Base-by-base conservation (phyloP, 148 eudicot genomes). In the Pouteria glomerata region DNA sequence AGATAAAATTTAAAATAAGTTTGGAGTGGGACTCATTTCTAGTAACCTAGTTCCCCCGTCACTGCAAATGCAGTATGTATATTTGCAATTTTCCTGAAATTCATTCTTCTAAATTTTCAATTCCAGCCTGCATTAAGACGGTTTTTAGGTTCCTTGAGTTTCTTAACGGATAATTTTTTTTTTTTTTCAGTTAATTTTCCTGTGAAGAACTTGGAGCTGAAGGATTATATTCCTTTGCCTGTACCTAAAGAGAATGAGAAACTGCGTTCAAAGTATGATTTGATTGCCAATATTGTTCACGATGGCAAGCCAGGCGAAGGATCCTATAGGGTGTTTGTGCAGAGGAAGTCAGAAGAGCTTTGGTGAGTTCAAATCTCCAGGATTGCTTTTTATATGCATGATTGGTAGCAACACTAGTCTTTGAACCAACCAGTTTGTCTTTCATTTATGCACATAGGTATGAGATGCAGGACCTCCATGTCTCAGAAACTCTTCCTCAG, bases 241-340 rank as follows among this genome's bases (percentile, higher is more conserved):
- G 73, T 84, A 10, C 92, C 88, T 42, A 82, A 83, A 55, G 81
- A 82, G 42, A 84, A 81, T 10, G 83, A 85, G 75, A 96, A 74
- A 72, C 39, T 87, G 84, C 85, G 96, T 24, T 84, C 99, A 4
- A 96, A 96, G 79, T 96, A 90, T 68, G 97, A 96, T 68, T 76
- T 96, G 65, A 96, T 96, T 62, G 97, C 99, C 39, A 96, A 96
- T 75, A 83, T 96, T 53, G 97, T 96, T 60, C 99, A 96, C 71
- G 99, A 96, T 73, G 99, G 99, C 26, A 92, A 96, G 74, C 99
- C 97, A 33, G 94, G 89, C 7, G 97, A 90, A 84, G 99, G 99
- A 59, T 85, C 92, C 39, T 96, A 92, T 81, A 85, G 99, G 74
- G 99, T 79, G 26, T 96, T 96, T 83, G 97, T 96, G 35, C 99